These are phyloP conservation scores for Blastosporella zonata DNA, from an alignment of 1,284 basidiomycete species.

Conservation along the genomic window DNA sequence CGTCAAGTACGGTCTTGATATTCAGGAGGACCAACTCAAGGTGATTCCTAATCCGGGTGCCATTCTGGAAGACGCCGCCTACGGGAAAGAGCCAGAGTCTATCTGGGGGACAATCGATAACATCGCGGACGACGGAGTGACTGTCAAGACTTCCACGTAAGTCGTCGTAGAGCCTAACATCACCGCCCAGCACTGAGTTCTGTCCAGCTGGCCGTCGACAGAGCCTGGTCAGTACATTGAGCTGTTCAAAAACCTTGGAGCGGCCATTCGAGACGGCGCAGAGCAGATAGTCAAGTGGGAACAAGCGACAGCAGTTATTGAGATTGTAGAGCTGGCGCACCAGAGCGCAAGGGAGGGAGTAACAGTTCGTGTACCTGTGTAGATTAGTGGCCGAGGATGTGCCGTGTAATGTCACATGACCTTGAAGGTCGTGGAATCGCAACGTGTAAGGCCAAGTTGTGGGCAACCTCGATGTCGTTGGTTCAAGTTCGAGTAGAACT, in stretches of 20 bases:
- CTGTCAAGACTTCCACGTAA: conserved; percentile 48
- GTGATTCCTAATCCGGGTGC: conserved; percentile 45
- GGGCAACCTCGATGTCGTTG: conserved; percentile 33
- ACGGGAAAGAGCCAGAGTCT: conserved; percentile 57
- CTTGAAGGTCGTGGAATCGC: conserved; percentile 15
- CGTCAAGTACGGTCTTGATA: conserved; percentile 74
- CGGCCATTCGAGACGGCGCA: conserved; percentile 53
- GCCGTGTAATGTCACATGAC: conserved; percentile 24
- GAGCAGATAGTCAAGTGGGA: conserved; percentile 65
- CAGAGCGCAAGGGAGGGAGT: conserved; percentile 58
- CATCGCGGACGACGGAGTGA: conserved; percentile 42
- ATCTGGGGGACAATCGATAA: conserved; percentile 61
- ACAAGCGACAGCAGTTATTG: conserved; percentile 65
- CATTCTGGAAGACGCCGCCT: conserved; percentile 41
- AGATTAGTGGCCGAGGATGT: conserved; percentile 8
- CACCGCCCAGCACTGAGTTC: conserved; percentile 12
- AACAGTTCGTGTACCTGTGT: conserved; percentile 30
- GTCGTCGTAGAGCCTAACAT: conserved; percentile 18
- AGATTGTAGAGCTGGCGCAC: conserved; percentile 71
- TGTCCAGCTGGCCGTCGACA: conserved; percentile 58
- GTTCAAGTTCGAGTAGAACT: conserved; percentile 67
- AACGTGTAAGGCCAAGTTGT: conserved; percentile 25
- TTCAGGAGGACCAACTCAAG: conserved; percentile 73
- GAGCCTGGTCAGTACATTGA: conserved; percentile 58
- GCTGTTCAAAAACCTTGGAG: conserved; percentile 65